Evolutionary conservation across 257 asterid genomes (phyloP).

Genomic region (Rubia yunnanensis): DNA sequence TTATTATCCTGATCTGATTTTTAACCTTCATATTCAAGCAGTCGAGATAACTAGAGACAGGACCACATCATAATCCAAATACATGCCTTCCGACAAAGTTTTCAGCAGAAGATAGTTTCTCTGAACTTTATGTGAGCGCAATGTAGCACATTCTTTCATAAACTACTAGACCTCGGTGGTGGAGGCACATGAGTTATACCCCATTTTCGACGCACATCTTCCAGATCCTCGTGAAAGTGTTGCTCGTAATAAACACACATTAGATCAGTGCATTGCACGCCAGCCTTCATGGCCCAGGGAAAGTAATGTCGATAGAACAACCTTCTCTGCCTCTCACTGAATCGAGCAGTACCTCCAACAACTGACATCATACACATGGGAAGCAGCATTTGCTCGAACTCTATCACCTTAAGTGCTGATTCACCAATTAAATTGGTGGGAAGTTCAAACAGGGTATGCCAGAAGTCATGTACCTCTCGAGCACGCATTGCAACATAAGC

Average conservation of each 20-base stretch:
- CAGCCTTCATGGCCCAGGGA: constrained; percentile 91
- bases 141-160: background rate
- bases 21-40: background rate
- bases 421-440: constrained; percentile 94
- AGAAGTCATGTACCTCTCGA: constrained; percentile 92
- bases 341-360: constrained; percentile 77
- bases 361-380: constrained; percentile 93
- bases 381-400: constrained; percentile 89
- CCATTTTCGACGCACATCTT: constrained; percentile 67
- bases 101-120: background rate
- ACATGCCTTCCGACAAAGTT: too few species aligned
- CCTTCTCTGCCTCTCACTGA: constrained; percentile 60
- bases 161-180: constrained; percentile 25
- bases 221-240: constrained; percentile 83
- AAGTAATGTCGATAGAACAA: constrained; percentile 84
- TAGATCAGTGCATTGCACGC: constrained; percentile 60
- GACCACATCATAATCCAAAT: too few species aligned
- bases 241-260: constrained; percentile 84
- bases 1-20: background rate
- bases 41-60: background rate
- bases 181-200: constrained; percentile 74
- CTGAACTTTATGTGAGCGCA: background rate
- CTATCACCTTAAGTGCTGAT: constrained; percentile 80
- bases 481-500: constrained; percentile 94
- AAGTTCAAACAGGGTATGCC: constrained; percentile 89